A percentile compares a stretch with the other conserved stretches of the same genome.
Evolutionary conservation across 108 stramenopile genomes (phyloP).

Genomic region (Ochromonas danica): DNA sequence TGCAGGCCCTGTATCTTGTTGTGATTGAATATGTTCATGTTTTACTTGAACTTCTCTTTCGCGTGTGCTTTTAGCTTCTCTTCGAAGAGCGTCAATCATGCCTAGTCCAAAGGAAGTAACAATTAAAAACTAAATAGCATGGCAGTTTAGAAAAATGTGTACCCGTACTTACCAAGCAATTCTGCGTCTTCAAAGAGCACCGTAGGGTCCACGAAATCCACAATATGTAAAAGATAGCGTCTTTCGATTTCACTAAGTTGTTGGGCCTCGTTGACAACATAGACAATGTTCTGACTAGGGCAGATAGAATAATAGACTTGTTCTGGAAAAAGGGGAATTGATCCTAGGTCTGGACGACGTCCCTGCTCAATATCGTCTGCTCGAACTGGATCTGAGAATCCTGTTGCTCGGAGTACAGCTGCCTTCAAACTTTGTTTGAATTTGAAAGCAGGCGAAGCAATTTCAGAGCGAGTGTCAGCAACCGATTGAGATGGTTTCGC

Average conservation of each 20-base stretch:
- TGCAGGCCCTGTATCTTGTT: no score
- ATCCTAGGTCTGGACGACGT: neutral
- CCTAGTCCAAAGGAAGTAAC: no score
- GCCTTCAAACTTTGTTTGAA: neutral
- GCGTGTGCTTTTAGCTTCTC: no score
- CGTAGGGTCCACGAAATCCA: slow-evolving; percentile 8
- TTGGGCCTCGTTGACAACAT: neutral
- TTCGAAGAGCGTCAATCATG: no score
- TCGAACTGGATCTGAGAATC: neutral
- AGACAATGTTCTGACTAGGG: neutral
- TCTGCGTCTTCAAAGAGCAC: slow-evolving; percentile 9
- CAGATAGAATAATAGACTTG: neutral
- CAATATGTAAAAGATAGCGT: neutral
- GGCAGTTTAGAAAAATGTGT: no score
- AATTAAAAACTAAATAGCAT: no score
- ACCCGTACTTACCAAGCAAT: slow-evolving; percentile 1
- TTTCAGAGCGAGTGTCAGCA: neutral
- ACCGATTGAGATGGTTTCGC: neutral
- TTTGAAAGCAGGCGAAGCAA: neutral
- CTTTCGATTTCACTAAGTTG: neutral
- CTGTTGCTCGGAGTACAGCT: neutral
- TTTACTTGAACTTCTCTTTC: no score
- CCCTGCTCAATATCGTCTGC: neutral
- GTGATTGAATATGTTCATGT: no score
- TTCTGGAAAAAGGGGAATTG: neutral